Evolutionary conservation across 495 filamentous ascomycete species (phyloP), one percentile per base, ranked within the genome.

Genomic region (Xylaria curta): DNA sequence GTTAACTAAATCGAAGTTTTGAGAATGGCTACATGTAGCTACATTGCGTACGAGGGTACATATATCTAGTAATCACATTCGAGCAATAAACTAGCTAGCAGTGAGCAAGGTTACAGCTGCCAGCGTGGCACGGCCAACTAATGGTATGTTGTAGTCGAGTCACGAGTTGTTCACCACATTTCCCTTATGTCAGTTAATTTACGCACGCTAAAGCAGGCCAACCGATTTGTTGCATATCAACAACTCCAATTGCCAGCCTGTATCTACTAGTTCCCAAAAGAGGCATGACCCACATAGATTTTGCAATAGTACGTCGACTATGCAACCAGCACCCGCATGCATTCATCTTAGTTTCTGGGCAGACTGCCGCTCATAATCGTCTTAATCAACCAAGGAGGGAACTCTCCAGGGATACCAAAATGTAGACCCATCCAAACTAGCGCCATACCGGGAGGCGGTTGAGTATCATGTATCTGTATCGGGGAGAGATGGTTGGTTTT

Each of bases 311-410:
- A 8, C n/a, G n/a, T 9, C 9, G 28, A 64, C 12, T 47, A 64
- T n/a, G 36, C 10, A 47, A n/a, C 61, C 47, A 47, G 24, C 61
- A 47, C 26, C 36, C 40, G 61, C 61, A 46, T 44, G 60, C 19
- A 28, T 64, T 47, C 13, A 26, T 64, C 31, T 47, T 64, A 44
- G 36, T 3, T 63, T 28, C 21, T 26, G 40, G 21, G 38, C 12
- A 44, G 40, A 58, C 9, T 24, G 12, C 40, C 38, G 31, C 17
- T 64, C 38, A 44, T 33, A 58, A 58, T 26, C 26, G 17, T 17
- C 7, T 59, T 59, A 8, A n/a, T 4, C 54, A 13, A 36, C 54
- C 17, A 59, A 36, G n/a, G 15, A 17, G 2, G 28, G 31, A 17
- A 36, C 13, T 15, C 28, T 13, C 54, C 2, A 58, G 26, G 15